These are phyloP conservation scores for Solanum etuberosum DNA, from an alignment of 257 asterid genomes.

Conservation along the genomic window DNA sequence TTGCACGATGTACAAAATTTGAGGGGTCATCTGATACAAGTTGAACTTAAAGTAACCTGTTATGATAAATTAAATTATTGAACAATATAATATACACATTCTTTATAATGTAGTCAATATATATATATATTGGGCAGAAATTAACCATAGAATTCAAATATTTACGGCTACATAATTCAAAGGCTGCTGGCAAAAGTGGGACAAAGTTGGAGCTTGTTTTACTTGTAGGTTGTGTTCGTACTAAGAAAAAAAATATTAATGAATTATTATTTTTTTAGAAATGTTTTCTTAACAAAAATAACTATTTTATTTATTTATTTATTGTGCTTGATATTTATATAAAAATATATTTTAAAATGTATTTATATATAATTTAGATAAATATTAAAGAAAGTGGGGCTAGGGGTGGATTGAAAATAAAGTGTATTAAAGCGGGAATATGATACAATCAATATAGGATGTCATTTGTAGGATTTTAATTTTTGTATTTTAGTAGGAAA, in stretches of 20 bases:
- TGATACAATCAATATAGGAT: not conserved
- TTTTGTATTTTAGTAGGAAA: too few species aligned
- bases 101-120: too few species aligned
- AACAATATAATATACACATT: not conserved
- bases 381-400: not conserved
- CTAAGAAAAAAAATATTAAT: not conserved
- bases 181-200: not conserved
- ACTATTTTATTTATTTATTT: too few species aligned
- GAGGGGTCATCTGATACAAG: not conserved
- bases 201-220: not conserved
- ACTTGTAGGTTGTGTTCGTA: not conserved
- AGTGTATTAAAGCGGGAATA: not conserved
- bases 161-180: not conserved
- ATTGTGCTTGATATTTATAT: too few species aligned
- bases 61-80: not conserved
- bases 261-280: not conserved
- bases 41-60: not conserved
- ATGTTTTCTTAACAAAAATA: not conserved
- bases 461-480: too few species aligned
- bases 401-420: not conserved
- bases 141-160: not conserved
- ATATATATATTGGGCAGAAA: not conserved
- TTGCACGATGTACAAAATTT: not conserved
- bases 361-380: not conserved
- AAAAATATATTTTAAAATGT: too few species aligned